Base-by-base conservation (phyloP, 148 eudicot species). In the Rhododendron henanense region DNA sequence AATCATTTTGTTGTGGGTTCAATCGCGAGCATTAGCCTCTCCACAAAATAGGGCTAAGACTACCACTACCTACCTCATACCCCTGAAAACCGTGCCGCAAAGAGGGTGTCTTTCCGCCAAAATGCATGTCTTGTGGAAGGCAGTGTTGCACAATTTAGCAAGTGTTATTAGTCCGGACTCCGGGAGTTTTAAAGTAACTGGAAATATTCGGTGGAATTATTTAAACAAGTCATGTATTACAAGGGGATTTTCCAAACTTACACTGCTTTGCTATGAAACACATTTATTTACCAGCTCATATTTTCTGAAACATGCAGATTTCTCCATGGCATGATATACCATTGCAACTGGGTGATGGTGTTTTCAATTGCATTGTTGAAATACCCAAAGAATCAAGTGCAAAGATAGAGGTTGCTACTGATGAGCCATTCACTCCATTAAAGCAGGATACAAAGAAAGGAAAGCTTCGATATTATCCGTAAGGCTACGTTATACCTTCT, bases 301-400 rank as follows among this genome's bases (percentile, higher is more conserved):
- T 9, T 47, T 47, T 44, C 57, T 45, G 73, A 28, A 47, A 23
- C 80, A 37, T 91, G 88, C 92, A 96, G 99, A 88, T 96, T 87
- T 96, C 99, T 75, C 98, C 99, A 61, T 96, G 99, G 99, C 99
- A 95, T 90, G 98, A 96, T 87, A 90, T 96, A 67, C 99, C 99
- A 18, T 85, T 96, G 86, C 93, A 91, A 50, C 67, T 94, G 89
- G 98, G 95, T 84, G 94, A 96, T 95, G 98, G 98, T 69, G 91
- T 87, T 81, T 96, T 92, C 90, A 96, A 93, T 90, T 95, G 92
- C 85, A 89, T 96, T 84, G 99, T 94, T 79, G 99, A 96, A 88
- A 96, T 96, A 87, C 99, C 99, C 21, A 96, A 96, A 90, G 99
- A 96, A 88, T 91, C 99, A 69, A 95, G 95, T 85, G 98, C 99